Conservation (phyloP, 306 rosid species). For the Crotalaria pallida region DNA sequence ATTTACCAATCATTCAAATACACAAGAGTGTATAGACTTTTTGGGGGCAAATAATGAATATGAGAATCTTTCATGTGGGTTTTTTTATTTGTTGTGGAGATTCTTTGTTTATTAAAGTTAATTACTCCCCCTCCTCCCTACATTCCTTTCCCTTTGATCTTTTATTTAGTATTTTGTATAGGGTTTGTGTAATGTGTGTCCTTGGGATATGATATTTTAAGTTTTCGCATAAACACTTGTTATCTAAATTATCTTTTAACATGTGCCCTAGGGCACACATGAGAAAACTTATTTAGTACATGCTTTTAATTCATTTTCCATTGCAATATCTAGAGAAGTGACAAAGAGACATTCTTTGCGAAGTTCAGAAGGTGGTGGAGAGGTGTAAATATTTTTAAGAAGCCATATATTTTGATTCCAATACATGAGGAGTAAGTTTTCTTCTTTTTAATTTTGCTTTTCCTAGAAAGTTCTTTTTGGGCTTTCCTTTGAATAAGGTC, state of each 20-base stretch:
- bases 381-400: conserved; percentile 84
- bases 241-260: no score
- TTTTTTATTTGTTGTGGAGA: not conserved
- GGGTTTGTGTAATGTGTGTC: no score
- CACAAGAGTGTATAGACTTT: not conserved
- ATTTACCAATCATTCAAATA: not conserved
- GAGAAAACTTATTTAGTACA: not conserved
- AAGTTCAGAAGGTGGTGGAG: conserved; percentile 99
- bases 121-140: not conserved
- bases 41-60: not conserved
- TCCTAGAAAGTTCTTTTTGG: not conserved
- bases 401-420: conserved; percentile 85
- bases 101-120: conserved; percentile 15
- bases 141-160: not conserved
- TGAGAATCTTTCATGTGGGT: not conserved
- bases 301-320: conserved; percentile 29
- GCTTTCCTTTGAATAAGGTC: conserved; percentile 4
- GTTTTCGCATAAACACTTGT: no score
- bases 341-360: conserved; percentile 45
- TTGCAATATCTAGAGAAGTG: conserved; percentile 47
- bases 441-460: not conserved
- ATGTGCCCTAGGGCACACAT: no score
- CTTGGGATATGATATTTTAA: no score
- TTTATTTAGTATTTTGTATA: not conserved
- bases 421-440: conserved; percentile 77